Base-by-base conservation (phyloP, 2,329 filamentous ascomycete species). In the Fusarium zealandicum region DNA sequence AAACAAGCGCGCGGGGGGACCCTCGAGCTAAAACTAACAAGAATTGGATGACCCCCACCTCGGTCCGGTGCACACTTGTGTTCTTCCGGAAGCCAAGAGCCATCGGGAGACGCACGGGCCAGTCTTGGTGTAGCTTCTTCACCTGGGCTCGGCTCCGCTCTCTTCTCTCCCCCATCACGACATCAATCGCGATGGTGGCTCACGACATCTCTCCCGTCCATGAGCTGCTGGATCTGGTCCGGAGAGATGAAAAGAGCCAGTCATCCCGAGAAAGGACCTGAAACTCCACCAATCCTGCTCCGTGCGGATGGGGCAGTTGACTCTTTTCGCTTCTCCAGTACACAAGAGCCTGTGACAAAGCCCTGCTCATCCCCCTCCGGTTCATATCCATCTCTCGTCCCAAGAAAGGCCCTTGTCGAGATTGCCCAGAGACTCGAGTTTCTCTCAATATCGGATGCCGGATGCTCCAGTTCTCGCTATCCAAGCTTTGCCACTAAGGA, bases 1-100 rank as follows among this genome's bases (percentile, higher is more conserved):
- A 55, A 31, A 11, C 28, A 7, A 8, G 9, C 22, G 44, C 28
- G 38, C 44, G 35, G 44, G 17, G 44, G 22, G 22, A 9, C 8
- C 8, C 22, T 8, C 22, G 10, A 39, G 37, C 22, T 28, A 27
- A 39, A 28, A 28, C n/a, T 13, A 20, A 36, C 52, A 25, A 31
- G 14, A 35, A n/a, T 9, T 35, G 32, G 14, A 35, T 5, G 8
- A 35, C 32, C 38, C 38, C 58, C 57, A 61, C 58, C 10, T 18
- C 20, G 17, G 17, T 37, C 38, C 47, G 47, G 28, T 31, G 47
- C 31, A 22, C 38, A 17, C 59, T 63, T 60, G 59, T 22, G 42
- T 60, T 22, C 31, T 60, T 59, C 55, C 49, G 58, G 58, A 61
- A 61, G 58, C 58, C 58, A 61, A 61, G 58, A 43, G 46, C 50